Evolutionary conservation across 169 alveolate species (phyloP).

Genomic region (Fabrea salina): DNA sequence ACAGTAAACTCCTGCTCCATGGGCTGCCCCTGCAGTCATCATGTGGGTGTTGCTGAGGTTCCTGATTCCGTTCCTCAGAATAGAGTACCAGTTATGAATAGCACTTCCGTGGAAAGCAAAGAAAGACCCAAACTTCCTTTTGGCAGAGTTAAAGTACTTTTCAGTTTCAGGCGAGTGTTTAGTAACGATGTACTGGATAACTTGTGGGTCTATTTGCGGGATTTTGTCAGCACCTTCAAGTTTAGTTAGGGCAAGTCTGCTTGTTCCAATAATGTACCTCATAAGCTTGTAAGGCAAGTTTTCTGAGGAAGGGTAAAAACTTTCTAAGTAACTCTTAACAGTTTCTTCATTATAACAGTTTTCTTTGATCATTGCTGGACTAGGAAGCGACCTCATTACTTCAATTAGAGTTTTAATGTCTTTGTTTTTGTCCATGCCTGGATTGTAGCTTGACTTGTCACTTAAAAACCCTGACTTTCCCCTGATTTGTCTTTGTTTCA

Average conservation of each 20-base stretch:
- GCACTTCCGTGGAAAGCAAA: slow-evolving; percentile 56
- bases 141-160: slow-evolving; percentile 23
- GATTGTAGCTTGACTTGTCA: slow-evolving; percentile 29
- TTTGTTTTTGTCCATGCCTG: slow-evolving; percentile 39
- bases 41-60: slow-evolving; percentile 48
- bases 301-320: neutral
- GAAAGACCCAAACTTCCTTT: slow-evolving; percentile 41
- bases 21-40: slow-evolving; percentile 74
- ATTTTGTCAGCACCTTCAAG: neutral
- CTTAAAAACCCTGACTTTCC: slow-evolving; percentile 49
- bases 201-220: neutral
- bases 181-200: slow-evolving; percentile 11
- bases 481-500: slow-evolving; percentile 44
- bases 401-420: slow-evolving; percentile 40
- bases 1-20: slow-evolving; percentile 58
- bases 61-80: slow-evolving; percentile 62
- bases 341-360: slow-evolving; percentile 27
- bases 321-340: neutral
- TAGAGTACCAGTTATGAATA: slow-evolving; percentile 58
- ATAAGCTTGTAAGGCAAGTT: slow-evolving; percentile 33
- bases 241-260: slow-evolving; percentile 23
- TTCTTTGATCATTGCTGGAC: neutral
- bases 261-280: slow-evolving; percentile 45
- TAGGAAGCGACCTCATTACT: slow-evolving; percentile 31
- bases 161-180: slow-evolving; percentile 31